A percentile compares a stretch with the other conserved stretches of the same genome.
Conservation (phyloP, 306 rosid species). For the Datisca glomerata region DNA sequence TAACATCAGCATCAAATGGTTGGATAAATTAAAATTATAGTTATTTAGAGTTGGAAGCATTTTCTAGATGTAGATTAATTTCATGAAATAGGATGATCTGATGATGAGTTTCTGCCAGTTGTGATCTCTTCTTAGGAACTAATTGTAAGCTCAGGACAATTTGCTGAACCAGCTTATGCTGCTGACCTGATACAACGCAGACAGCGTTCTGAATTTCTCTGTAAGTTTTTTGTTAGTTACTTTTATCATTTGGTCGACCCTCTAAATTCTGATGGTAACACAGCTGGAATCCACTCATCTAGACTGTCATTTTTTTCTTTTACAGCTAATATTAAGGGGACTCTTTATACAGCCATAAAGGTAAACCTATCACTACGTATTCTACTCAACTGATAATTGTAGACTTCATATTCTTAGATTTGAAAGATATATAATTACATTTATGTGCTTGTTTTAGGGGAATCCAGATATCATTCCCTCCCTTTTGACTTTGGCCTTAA, state of each 20-base stretch:
- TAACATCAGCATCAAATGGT: too few species aligned
- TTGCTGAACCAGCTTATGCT: conserved; percentile 52
- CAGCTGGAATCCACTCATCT: conserved; percentile 14
- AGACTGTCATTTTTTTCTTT: conserved; percentile 14
- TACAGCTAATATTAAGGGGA: conserved; percentile 61
- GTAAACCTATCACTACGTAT: conserved; percentile 13
- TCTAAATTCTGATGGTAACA: background rate
- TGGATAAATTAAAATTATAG: too few species aligned
- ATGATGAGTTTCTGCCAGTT: conserved; percentile 68
- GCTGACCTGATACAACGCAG: conserved; percentile 85
- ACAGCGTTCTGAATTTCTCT: conserved; percentile 78
- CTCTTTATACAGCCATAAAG: conserved; percentile 53
- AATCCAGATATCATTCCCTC: conserved; percentile 62
- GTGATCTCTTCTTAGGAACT: conserved; percentile 56
- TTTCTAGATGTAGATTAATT: background rate
- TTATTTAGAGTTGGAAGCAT: too few species aligned
- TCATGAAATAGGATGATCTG: conserved; percentile 36
- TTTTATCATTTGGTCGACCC: background rate
- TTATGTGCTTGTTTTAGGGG: conserved; percentile 37
- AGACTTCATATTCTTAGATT: background rate
- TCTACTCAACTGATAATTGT: background rate
- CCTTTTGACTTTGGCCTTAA: conserved; percentile 59
- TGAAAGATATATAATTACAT: conserved; percentile 2
- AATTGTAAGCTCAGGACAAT: conserved; percentile 38
- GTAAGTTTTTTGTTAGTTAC: conserved; percentile 41